Evolutionary conservation across 2,329 filamentous ascomycete genomes (phyloP).

Genomic region (Calonectria pseudoturangicola): DNA sequence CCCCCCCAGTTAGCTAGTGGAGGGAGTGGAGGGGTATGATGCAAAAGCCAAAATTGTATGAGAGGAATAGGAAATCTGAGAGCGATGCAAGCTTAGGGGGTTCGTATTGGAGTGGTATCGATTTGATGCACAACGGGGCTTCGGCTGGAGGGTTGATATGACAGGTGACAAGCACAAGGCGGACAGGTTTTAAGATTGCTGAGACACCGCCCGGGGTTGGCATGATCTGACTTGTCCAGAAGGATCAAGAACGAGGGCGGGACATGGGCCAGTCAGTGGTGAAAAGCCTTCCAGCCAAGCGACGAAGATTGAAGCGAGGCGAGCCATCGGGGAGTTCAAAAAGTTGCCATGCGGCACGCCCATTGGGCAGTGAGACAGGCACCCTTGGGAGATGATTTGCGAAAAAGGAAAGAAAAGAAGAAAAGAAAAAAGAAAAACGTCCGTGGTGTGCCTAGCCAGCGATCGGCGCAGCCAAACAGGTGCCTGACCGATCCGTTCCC

Average conservation of each 20-base stretch:
- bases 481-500: constrained; percentile 20
- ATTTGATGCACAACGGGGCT: constrained; percentile 18
- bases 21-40: neutral
- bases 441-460: neutral
- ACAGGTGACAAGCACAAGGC: constrained; percentile 30
- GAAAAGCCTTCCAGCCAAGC: constrained; percentile 6
- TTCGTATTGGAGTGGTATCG: constrained; percentile 13
- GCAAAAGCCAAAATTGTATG: neutral
- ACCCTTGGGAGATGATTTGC: constrained; percentile 11
- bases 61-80: constrained; percentile 20
- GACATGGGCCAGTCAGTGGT: neutral
- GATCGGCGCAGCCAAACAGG: constrained; percentile 3
- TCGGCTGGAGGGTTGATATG: constrained; percentile 27
- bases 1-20: constrained; percentile 13
- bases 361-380: neutral
- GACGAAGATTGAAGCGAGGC: constrained; percentile 2
- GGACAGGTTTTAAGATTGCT: constrained; percentile 28
- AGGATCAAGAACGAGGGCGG: constrained; percentile 18
- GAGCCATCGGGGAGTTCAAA: neutral
- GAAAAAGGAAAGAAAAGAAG: neutral
- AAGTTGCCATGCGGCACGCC: neutral
- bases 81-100: constrained; percentile 13
- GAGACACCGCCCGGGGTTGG: constrained; percentile 13
- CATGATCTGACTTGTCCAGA: constrained; percentile 17
- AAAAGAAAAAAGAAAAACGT: neutral